These are phyloP conservation scores for Leptosphaerulina australis DNA, from an alignment of 2,329 filamentous ascomycete species.

Conservation along the genomic window DNA sequence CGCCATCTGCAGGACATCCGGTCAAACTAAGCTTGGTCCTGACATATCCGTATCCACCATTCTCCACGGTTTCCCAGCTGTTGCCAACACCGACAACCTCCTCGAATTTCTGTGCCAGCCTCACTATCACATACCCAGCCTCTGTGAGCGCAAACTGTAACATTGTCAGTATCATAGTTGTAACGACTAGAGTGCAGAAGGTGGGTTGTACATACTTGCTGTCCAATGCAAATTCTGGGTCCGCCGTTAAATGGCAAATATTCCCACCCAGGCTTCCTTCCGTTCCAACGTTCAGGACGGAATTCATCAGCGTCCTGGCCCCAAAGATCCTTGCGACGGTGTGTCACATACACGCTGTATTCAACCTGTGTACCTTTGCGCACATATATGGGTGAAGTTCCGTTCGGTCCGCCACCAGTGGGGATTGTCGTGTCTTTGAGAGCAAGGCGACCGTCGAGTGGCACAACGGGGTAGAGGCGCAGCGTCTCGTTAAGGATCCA, in stretches of 20 bases:
- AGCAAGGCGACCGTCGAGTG: slow-evolving; percentile 38
- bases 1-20: slow-evolving; percentile 39
- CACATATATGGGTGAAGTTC: slow-evolving; percentile 42
- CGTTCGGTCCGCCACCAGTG: slow-evolving; percentile 44
- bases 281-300: slow-evolving; percentile 45
- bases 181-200: rapidly evolving
- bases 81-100: slow-evolving; percentile 34
- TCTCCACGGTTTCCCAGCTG: slow-evolving; percentile 33
- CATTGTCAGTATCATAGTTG: neutral
- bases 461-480: slow-evolving; percentile 45
- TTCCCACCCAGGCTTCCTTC: slow-evolving; percentile 41
- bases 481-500: slow-evolving; percentile 44
- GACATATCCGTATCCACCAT: slow-evolving; percentile 33
- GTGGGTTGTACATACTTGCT: slow-evolving; percentile 17
- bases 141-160: slow-evolving; percentile 40
- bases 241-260: slow-evolving; percentile 46
- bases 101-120: slow-evolving; percentile 40
- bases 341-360: slow-evolving; percentile 43
- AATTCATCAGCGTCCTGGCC: slow-evolving; percentile 47
- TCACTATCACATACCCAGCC: slow-evolving; percentile 36
- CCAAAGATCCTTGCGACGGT: slow-evolving; percentile 46
- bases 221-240: slow-evolving; percentile 41
- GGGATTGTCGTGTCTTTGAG: slow-evolving; percentile 45
- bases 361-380: slow-evolving; percentile 36
- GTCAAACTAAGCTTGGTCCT: slow-evolving; percentile 35